Evolutionary conservation across 2,329 filamentous ascomycete species (phyloP).

Genomic region (Trichoderma koningiopsis): DNA sequence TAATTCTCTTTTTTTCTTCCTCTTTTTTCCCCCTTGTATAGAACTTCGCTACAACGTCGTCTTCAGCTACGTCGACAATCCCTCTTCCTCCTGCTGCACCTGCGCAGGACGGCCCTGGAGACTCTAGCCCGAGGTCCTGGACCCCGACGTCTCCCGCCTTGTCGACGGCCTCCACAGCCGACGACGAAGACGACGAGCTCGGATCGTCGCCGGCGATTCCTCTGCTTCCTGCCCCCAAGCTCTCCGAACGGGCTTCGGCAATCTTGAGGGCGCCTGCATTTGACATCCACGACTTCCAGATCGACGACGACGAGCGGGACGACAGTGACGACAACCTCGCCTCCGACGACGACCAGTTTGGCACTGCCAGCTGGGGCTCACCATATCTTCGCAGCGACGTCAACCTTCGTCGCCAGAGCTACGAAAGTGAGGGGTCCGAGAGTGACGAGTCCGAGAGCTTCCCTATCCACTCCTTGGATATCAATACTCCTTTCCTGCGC

Average conservation of each 20-base stretch:
- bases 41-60: constrained; percentile 58
- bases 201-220: constrained; percentile 61
- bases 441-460: constrained; percentile 61
- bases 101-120: constrained; percentile 59
- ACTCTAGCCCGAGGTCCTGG: constrained; percentile 40
- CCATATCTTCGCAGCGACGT: constrained; percentile 73
- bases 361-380: constrained; percentile 87
- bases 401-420: constrained; percentile 53
- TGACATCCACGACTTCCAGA: constrained; percentile 24
- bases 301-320: constrained; percentile 30
- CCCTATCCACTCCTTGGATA: constrained; percentile 62
- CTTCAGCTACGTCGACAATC: constrained; percentile 48
- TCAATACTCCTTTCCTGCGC: constrained; percentile 64
- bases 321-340: constrained; percentile 16
- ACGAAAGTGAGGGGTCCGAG: constrained; percentile 61
- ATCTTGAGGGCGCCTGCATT: constrained; percentile 57
- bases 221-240: constrained; percentile 59
- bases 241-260: constrained; percentile 58
- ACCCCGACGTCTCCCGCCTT: constrained; percentile 60
- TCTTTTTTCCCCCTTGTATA: constrained; percentile 29
- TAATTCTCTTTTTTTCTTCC: constrained; percentile 32
- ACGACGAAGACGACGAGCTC: constrained; percentile 55
- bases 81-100: constrained; percentile 61
- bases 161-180: constrained; percentile 63
- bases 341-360: constrained; percentile 44